Evolutionary conservation across 202 grass and related monocot species (phyloP).

Genomic region (Brachypodium distachyon): DNA sequence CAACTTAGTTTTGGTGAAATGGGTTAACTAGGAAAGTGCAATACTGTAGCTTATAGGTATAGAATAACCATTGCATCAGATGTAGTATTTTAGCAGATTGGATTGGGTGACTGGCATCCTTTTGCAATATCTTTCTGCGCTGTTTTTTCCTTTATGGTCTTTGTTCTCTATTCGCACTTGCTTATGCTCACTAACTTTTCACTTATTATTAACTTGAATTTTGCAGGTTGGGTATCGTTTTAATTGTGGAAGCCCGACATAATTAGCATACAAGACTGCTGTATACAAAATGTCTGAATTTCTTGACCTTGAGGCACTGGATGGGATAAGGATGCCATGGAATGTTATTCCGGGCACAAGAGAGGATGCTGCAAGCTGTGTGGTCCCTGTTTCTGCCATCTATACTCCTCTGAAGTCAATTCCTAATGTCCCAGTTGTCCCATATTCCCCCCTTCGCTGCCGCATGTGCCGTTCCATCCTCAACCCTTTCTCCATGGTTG

Average conservation of each 20-base stretch:
- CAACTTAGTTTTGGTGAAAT: not conserved
- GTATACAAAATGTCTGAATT: conserved; percentile 72
- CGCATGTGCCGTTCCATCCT: conserved; percentile 80
- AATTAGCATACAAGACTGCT: conserved; percentile 13
- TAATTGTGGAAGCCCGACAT: not conserved
- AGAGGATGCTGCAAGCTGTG: conserved; percentile 49
- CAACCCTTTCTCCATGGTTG: conserved; percentile 78
- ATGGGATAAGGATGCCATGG: conserved; percentile 93
- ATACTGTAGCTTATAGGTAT: not conserved
- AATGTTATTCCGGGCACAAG: conserved; percentile 81
- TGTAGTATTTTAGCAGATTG: not conserved
- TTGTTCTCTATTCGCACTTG: not conserved
- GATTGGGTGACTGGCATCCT: not conserved
- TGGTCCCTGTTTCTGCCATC: conserved; percentile 68
- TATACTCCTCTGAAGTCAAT: conserved; percentile 75
- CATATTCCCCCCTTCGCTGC: conserved; percentile 69
- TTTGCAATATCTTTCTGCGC: not conserved
- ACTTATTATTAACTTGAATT: not conserved
- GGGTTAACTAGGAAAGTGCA: not conserved
- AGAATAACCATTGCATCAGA: not conserved
- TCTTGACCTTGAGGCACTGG: conserved; percentile 60
- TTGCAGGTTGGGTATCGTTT: conserved; percentile 19
- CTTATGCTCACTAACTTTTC: not conserved
- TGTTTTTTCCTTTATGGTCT: not conserved
- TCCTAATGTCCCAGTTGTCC: conserved; percentile 46